Base-by-base conservation (phyloP, 352 stramenopile species). In the Hyaloperonospora arabidopsidis region DNA sequence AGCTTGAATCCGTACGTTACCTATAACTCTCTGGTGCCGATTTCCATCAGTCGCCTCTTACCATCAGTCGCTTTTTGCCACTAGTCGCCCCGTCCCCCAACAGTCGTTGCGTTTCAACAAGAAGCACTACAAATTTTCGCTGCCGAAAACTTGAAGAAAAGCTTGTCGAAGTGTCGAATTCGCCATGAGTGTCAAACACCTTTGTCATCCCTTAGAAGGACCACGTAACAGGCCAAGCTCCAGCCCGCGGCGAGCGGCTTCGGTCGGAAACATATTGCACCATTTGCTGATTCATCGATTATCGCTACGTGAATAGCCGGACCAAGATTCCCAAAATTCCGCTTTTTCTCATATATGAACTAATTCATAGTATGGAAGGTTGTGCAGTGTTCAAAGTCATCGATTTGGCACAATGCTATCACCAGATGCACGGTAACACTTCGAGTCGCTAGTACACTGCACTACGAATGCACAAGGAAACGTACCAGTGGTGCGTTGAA, bases 381-480 rank as follows among this genome's bases (percentile, higher is more conserved):
- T 55, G 44, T 2, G 5, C 12, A 0, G 10, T 65, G 41, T 65
- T 61, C 34, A 49, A 45, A 0, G 35, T 51, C 1, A 50, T 78
- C 14, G 58, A 74, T 34, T 52, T 74, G 4, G 56, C 65, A 1
- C 53, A 67, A 29, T 61, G 57, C 0, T 72, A 77, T 35, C 61
- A 74, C 22, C 65, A 69, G 23, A 74, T 72, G 61, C 40, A 19
- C 0, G 12, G 59, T 32, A 12, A 23, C 18, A 46, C 15, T 2
- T 0, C 49, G 32, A 12, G 35, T 28, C 14, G 43, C 7, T 18
- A 63, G 45, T 77, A 66, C 18, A 74, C 65, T 1, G 61, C 70
- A 2, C 76, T 76, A 22, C 48, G 67, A 0, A 66, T 56, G 8
- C 28, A 67, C 28, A 40, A 49, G 0, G 64, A 79, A 36, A 74